A percentile compares a stretch with the other conserved stretches of the same genome.
Conservation (phyloP, 2,329 filamentous ascomycete species). For the Xylariaceae sp. region DNA sequence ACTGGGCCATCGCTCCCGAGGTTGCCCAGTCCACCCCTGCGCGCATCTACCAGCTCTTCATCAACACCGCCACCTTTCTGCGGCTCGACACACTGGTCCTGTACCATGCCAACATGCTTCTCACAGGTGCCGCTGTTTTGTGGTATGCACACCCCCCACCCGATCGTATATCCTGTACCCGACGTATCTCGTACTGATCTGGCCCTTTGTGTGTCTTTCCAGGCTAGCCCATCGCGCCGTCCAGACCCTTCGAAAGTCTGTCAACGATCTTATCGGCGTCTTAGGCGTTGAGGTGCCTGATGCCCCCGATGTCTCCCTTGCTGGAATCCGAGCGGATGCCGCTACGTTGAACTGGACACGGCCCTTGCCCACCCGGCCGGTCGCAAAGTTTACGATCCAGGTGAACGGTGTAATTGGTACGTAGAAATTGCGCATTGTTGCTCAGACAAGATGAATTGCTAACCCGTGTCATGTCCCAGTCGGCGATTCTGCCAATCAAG, state of each 20-base stretch:
- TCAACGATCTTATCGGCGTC: conserved; percentile 83
- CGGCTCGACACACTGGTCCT: conserved; percentile 43
- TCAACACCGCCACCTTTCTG: conserved; percentile 35
- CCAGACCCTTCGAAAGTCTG: conserved; percentile 84
- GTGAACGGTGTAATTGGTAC: conserved; percentile 88
- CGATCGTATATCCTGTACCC: not conserved
- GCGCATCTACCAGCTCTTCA: conserved; percentile 31
- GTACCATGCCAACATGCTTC: conserved; percentile 49
- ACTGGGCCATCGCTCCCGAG: conserved; percentile 39
- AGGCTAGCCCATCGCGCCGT: conserved; percentile 83
- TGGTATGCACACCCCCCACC: conserved; percentile 39
- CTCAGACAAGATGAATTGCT: conserved; percentile 6
- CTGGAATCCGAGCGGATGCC: conserved; percentile 80
- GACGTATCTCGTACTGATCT: conserved; percentile 13
- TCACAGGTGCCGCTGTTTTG: conserved; percentile 47
- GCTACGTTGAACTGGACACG: conserved; percentile 89
- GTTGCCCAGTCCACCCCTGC: conserved; percentile 33
- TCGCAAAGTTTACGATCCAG: conserved; percentile 84
- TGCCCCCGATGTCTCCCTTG: conserved; percentile 81
- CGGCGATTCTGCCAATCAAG: conserved; percentile 73
- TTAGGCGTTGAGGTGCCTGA: conserved; percentile 92
- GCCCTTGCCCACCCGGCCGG: conserved; percentile 58
- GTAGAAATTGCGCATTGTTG: conserved; percentile 25
- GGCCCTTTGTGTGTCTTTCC: conserved; percentile 1
- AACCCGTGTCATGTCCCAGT: conserved; percentile 44